These are phyloP conservation scores for Hamamelis virginiana DNA, from an alignment of 164 flowering plant species.

Conservation along the genomic window DNA sequence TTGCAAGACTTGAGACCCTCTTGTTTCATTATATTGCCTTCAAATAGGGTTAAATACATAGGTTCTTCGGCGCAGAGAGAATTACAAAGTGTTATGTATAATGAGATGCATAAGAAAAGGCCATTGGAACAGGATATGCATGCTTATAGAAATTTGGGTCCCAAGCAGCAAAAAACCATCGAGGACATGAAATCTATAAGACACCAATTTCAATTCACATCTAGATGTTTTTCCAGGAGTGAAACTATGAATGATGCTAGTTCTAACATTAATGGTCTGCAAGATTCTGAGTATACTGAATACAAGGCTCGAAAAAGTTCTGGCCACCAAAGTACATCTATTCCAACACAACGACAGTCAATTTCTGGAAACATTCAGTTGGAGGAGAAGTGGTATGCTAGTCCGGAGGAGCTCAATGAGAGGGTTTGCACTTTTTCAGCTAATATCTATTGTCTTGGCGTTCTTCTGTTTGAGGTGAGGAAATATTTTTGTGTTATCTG, in stretches of 20 bases:
- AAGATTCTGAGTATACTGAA: slow-evolving; percentile 18
- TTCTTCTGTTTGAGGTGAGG: slow-evolving; percentile 90
- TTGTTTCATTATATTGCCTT: slow-evolving; percentile 49
- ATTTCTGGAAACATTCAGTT: slow-evolving; percentile 22
- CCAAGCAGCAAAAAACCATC: slow-evolving; percentile 38
- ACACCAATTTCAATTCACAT: slow-evolving; percentile 21
- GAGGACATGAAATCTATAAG: slow-evolving; percentile 24
- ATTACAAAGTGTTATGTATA: slow-evolving; percentile 13
- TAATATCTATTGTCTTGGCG: slow-evolving; percentile 74
- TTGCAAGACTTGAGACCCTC: slow-evolving; percentile 66
- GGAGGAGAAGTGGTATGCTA: slow-evolving; percentile 79
- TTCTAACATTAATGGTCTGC: slow-evolving; percentile 13
- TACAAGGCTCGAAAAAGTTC: slow-evolving; percentile 16
- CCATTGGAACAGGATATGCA: slow-evolving; percentile 20
- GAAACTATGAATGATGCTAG: slow-evolving; percentile 14
- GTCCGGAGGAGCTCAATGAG: slow-evolving; percentile 58
- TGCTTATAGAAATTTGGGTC: slow-evolving; percentile 6
- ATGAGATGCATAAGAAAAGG: slow-evolving; percentile 37
- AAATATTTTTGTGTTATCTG: background rate
- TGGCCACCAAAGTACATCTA: slow-evolving; percentile 15
- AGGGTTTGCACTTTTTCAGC: slow-evolving; percentile 47
- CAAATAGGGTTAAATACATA: slow-evolving; percentile 46
- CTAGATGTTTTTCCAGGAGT: slow-evolving; percentile 20
- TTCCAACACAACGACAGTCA: slow-evolving; percentile 16
- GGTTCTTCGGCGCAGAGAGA: slow-evolving; percentile 40